Conservation (phyloP, 495 filamentous ascomycete genomes). For the Penicillium canariense region DNA sequence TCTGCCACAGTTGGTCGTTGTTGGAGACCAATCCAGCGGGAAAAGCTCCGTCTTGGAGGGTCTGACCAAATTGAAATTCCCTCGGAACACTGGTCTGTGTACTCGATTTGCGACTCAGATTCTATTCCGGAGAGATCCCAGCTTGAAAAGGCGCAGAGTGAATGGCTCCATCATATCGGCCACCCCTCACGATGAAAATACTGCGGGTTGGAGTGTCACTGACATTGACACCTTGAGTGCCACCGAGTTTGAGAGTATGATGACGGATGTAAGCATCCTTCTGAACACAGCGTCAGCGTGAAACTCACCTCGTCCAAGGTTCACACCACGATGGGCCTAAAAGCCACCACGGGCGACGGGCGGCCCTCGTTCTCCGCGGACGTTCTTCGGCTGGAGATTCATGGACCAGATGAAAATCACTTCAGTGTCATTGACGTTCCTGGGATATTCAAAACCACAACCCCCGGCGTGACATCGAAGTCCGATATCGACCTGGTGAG, state of each 20-base stretch:
- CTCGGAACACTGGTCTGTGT: slow-evolving; percentile 41
- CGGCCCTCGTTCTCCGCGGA: slow-evolving; percentile 51
- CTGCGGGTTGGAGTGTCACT: slow-evolving; percentile 25
- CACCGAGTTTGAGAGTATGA: too few species aligned
- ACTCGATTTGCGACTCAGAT: slow-evolving; percentile 50
- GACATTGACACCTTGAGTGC: slow-evolving; percentile 4
- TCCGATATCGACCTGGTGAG: slow-evolving; percentile 47
- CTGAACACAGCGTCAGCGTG: too few species aligned
- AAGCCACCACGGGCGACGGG: slow-evolving; percentile 4
- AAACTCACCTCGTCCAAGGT: too few species aligned
- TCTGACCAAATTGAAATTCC: slow-evolving; percentile 43
- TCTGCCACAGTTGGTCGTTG: slow-evolving; percentile 42
- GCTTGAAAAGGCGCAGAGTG: slow-evolving; percentile 11
- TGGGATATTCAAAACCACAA: slow-evolving; percentile 59
- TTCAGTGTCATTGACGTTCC: slow-evolving; percentile 63
- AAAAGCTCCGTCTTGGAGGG: slow-evolving; percentile 48
- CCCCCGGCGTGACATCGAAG: slow-evolving; percentile 48
- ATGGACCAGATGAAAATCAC: slow-evolving; percentile 55
- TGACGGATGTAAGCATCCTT: too few species aligned
- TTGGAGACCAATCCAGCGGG: slow-evolving; percentile 44
- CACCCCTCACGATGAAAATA: slow-evolving; percentile 17
- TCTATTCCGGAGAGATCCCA: slow-evolving; percentile 39
- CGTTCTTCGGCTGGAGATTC: slow-evolving; percentile 58
- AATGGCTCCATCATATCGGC: slow-evolving; percentile 28
- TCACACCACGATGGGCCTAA: slow-evolving; percentile 32